Evolutionary conservation across 768 basidiomycete genomes (phyloP).

Genomic region (Hirschioporus abietinus): DNA sequence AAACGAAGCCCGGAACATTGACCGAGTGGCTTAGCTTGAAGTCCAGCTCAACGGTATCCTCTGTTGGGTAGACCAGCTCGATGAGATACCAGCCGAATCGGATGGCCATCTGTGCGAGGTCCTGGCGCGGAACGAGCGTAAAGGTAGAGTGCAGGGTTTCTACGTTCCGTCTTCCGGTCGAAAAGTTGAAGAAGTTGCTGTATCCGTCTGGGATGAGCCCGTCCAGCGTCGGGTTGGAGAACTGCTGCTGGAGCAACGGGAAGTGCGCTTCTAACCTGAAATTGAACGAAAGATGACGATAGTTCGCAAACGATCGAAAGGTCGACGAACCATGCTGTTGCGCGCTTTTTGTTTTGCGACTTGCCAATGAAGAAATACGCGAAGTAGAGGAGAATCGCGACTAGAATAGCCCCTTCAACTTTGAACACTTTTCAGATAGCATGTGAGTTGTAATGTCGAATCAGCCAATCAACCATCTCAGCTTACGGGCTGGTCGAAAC

Average conservation of each 20-base stretch:
- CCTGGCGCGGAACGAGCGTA: constrained; percentile 77
- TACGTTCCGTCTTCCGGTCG: constrained; percentile 77
- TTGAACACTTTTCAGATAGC: constrained; percentile 47
- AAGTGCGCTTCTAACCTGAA: constrained; percentile 58
- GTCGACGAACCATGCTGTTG: constrained; percentile 57
- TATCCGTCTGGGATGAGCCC: constrained; percentile 64
- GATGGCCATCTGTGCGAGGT: constrained; percentile 61
- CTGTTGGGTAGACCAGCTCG: constrained; percentile 68
- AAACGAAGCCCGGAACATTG: constrained; percentile 65
- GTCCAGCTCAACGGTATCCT: constrained; percentile 71
- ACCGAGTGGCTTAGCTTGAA: constrained; percentile 56
- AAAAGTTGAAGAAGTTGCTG: constrained; percentile 79
- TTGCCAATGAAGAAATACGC: constrained; percentile 56
- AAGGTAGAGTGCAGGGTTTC: constrained; percentile 76
- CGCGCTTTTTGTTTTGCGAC: constrained; percentile 50
- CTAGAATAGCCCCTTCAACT: constrained; percentile 54
- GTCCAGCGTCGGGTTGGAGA: constrained; percentile 57
- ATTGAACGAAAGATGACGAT: constrained; percentile 5
- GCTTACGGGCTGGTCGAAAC: constrained; percentile 75
- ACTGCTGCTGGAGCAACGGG: constrained; percentile 61
- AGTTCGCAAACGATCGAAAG: constrained; percentile 6
- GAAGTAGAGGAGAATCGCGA: constrained; percentile 50
- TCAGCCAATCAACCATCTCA: neutral
- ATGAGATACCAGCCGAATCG: constrained; percentile 59
- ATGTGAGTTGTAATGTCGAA: neutral